phyloP scores from a whole-genome alignment of 768 basidiomycete genomes.

The Phaffia australis region DNA sequence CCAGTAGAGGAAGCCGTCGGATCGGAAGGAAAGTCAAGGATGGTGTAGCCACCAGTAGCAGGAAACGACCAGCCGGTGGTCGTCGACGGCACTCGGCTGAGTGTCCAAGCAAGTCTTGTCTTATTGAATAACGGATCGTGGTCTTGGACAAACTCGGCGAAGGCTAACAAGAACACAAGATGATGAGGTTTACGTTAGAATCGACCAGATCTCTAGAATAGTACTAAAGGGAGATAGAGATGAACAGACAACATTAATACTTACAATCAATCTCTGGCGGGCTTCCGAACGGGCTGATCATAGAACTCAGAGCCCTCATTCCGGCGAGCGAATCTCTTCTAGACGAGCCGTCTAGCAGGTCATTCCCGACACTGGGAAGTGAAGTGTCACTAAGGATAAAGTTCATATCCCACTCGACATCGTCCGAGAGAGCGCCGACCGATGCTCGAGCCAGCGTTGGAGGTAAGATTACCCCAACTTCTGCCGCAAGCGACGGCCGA shows the following conservation, averaged over 20 bases:
- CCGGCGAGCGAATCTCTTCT: neutral
- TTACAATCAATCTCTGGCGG: conserved; percentile 14
- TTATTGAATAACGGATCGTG: conserved; percentile 21
- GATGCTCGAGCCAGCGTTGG: neutral
- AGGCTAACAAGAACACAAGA: conserved; percentile 2
- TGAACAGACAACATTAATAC: neutral
- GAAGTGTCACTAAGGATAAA: conserved; percentile 15
- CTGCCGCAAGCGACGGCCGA: conserved; percentile 22
- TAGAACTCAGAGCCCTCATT: neutral
- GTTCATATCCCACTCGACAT: conserved; percentile 25
- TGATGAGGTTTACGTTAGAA: too few species aligned
- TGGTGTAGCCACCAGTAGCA: conserved; percentile 23
- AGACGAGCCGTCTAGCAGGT: neutral
- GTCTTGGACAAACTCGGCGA: conserved; percentile 22
- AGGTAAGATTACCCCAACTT: conserved; percentile 5
- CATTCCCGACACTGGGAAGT: neutral
- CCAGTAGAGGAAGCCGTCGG: conserved; percentile 3
- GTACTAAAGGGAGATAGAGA: neutral
- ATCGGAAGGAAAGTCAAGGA: neutral
- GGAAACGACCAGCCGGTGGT: conserved; percentile 16
- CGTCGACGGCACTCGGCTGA: neutral
- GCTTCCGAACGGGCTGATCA: too few species aligned
- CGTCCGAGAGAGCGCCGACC: conserved; percentile 14
- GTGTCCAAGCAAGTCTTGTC: conserved; percentile 23
- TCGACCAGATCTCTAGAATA: neutral